Evolutionary conservation across 2,329 filamentous ascomycete species (phyloP).

Genomic region (Tympanopsis confertula): DNA sequence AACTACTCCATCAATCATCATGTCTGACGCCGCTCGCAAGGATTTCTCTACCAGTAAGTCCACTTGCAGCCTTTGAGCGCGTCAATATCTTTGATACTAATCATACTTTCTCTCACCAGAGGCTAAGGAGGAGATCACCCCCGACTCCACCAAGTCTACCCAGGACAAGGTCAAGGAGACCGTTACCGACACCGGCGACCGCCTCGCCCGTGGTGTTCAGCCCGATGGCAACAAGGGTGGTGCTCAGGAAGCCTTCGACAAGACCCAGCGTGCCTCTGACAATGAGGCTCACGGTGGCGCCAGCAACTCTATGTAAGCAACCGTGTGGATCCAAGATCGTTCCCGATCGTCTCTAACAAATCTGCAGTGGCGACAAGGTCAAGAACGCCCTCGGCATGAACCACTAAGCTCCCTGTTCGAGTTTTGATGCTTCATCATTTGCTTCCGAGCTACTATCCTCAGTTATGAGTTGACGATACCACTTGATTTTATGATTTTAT

Average conservation of each 20-base stretch:
- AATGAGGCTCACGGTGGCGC: constrained; percentile 22
- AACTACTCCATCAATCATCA: constrained; percentile 20
- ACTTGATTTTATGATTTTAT: too few relatives aligned
- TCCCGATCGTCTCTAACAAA: constrained; percentile 4
- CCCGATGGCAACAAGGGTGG: constrained; percentile 41
- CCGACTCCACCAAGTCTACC: constrained; percentile 49
- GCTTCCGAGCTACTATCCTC: neutral
- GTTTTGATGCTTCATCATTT: neutral
- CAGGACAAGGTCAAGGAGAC: constrained; percentile 44
- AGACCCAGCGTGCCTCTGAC: constrained; percentile 30
- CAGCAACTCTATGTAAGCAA: constrained; percentile 23
- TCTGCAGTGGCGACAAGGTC: constrained; percentile 21
- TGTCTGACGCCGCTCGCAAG: constrained; percentile 53
- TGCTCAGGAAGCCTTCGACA: constrained; percentile 37
- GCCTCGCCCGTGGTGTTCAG: constrained; percentile 27
- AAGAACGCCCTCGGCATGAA: constrained; percentile 25
- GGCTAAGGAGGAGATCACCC: constrained; percentile 42
- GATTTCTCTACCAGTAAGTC: constrained; percentile 36
- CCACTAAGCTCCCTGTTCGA: neutral
- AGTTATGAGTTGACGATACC: constrained; percentile 1
- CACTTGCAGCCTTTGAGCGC: constrained; percentile 5
- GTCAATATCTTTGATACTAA: constrained; percentile 2
- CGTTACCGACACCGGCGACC: constrained; percentile 42
- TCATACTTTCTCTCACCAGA: constrained; percentile 22
- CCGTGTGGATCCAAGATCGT: neutral